Evolutionary conservation across 192 early-diverging fungal genomes (phyloP).

Genomic region (Coemansia sp.): DNA sequence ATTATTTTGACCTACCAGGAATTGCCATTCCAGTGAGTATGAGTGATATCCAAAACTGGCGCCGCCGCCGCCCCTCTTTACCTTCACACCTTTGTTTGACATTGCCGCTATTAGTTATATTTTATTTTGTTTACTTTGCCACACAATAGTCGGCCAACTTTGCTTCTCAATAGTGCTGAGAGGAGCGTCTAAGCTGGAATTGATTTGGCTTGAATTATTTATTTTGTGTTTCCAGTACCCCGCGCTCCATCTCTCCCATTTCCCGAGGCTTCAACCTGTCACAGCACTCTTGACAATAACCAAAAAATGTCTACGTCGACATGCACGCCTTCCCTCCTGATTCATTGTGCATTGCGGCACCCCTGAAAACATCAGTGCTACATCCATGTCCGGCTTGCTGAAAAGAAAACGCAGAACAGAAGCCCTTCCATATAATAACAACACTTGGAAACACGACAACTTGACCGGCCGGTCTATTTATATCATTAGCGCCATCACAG

Average conservation of each 20-base stretch:
- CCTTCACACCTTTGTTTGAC: not conserved
- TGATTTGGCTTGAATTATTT: not conserved
- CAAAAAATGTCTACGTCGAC: not conserved
- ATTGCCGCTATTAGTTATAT: not conserved
- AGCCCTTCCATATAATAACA: not conserved
- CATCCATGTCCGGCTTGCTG: not conserved
- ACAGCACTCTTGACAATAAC: not conserved
- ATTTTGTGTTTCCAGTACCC: not conserved
- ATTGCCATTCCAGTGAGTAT: not conserved
- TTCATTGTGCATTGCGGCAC: conserved; percentile 10
- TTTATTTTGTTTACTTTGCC: not conserved
- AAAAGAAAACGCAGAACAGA: not conserved
- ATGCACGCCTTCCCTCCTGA: not conserved
- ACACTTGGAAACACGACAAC: not conserved
- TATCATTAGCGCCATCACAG: conserved; percentile 1
- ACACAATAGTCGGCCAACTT: not conserved
- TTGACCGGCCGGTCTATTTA: conserved; percentile 3
- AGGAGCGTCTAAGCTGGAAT: not conserved
- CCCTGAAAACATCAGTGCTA: not conserved
- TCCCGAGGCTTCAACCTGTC: not conserved
- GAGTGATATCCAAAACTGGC: conserved; percentile 8
- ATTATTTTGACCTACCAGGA: not conserved
- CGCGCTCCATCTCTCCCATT: not conserved
- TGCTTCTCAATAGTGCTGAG: not conserved
- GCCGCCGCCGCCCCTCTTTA: not conserved